These are phyloP conservation scores for Xylaria scruposa DNA, from an alignment of 495 filamentous ascomycete species.

Conservation along the genomic window DNA sequence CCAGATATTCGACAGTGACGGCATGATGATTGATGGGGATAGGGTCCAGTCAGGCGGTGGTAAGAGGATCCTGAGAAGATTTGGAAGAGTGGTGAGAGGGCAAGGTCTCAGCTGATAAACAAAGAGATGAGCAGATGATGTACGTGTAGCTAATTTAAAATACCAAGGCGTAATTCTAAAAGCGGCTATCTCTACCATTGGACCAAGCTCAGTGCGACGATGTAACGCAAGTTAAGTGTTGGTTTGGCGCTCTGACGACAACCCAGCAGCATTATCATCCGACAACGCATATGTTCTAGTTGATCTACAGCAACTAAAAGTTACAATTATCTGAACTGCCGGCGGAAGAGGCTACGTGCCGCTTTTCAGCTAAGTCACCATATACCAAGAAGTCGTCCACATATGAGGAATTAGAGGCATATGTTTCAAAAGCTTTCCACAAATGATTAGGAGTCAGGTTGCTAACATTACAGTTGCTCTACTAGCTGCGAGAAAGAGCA, in stretches of 20 bases:
- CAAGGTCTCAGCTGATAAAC: conserved; percentile 6
- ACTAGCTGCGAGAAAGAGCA: too few species aligned
- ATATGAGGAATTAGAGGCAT: too few species aligned
- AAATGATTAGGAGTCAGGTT: too few species aligned
- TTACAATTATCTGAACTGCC: conserved; percentile 5
- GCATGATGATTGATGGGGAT: conserved; percentile 32
- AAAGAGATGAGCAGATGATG: background rate
- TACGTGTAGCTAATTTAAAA: conserved; percentile 9
- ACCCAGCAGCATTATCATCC: background rate
- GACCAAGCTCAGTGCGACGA: background rate
- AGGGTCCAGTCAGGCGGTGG: conserved; percentile 8
- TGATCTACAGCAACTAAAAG: background rate
- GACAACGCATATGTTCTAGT: background rate
- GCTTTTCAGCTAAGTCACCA: background rate
- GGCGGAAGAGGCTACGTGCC: conserved; percentile 14
- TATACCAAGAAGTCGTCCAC: too few species aligned
- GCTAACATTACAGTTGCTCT: too few species aligned
- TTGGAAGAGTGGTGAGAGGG: conserved; percentile 12
- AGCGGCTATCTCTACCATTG: background rate
- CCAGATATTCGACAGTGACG: conserved; percentile 38
- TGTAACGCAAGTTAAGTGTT: background rate
- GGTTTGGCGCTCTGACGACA: background rate
- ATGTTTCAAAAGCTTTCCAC: too few species aligned
- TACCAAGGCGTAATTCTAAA: background rate
- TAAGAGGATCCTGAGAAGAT: conserved; percentile 10